Evolutionary conservation across 768 basidiomycete species (phyloP), one percentile per base, ranked within the genome.

Genomic region (Fomitopsis serialis): DNA sequence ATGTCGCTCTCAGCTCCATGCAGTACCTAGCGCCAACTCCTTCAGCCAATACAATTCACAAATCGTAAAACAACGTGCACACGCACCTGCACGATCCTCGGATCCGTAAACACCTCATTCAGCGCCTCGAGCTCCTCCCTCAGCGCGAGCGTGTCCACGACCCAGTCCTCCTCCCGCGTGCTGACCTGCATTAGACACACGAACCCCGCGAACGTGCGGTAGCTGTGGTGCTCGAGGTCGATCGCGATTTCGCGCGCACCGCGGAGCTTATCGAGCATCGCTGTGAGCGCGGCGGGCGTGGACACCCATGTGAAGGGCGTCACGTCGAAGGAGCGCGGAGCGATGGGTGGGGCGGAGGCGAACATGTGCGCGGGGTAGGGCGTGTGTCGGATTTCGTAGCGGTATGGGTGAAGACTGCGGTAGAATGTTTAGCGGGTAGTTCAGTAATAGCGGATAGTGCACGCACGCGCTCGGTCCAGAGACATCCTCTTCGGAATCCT

Each of bases 1-100:
- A 98, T 86, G 65, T 99, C 97, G 54, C 85, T 89, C 35, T 94
- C 89, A 1, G 96, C 92, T 24, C 97, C 96, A 68, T 98, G 97
- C 56, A 99, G 84, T 7, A 96, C 87, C 92, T 94, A 54, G 48
- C 27, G 21, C 48, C 5, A 45, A 23, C n/a, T 24, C 42, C 21
- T 32, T 10, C 37, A 52, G 29, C 37, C 12, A 23, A 37, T 27
- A 35, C 8, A 5, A 15, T 17, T 7, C 37, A 17, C 15, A 45
- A 19, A 43, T 24, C 48, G 2, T n/a, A n/a, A n/a, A n/a, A 27
- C 48, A 24, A 17, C 42, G 54, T 17, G 3, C 29, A 51, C 42
- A 63, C 78, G 17, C 50, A 87, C 92, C 78, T 98, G 98, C 59
- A 95, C 78, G 53, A 95, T 85, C 2, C 71, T 72, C 0, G 94